Evolutionary conservation across 1,284 basidiomycete species (phyloP).

Genomic region (Rhodofomes roseus): DNA sequence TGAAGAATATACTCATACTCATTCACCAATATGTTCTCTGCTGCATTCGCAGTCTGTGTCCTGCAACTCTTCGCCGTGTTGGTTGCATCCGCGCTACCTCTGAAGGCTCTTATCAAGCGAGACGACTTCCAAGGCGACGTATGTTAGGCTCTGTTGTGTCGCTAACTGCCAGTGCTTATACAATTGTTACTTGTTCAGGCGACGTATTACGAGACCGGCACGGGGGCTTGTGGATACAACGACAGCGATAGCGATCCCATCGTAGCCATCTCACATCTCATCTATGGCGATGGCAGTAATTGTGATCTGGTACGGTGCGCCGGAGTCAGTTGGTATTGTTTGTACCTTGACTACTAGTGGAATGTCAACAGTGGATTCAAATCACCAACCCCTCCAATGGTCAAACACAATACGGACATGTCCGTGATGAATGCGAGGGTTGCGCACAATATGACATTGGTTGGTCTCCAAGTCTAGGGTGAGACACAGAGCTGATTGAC

Average conservation of each 20-base stretch:
- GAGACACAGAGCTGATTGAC: slow-evolving; percentile 9
- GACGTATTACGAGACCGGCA: slow-evolving; percentile 20
- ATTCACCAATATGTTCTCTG: not conserved
- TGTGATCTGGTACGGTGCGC: slow-evolving; percentile 13
- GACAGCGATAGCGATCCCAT: slow-evolving; percentile 32
- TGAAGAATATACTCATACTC: not conserved
- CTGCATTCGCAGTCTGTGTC: not conserved
- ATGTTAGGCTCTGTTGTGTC: not conserved
- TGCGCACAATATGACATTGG: slow-evolving; percentile 17
- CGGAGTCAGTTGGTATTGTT: too few species aligned
- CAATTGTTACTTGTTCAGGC: too few species aligned
- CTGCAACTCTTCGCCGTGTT: not conserved
- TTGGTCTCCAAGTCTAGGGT: not conserved
- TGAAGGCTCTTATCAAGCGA: not conserved
- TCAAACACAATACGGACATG: slow-evolving; percentile 12
- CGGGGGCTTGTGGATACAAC: slow-evolving; percentile 30
- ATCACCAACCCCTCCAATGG: slow-evolving; percentile 16
- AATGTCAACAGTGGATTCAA: slow-evolving; percentile 15
- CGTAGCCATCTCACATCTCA: slow-evolving; percentile 26
- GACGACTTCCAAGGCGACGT: not conserved
- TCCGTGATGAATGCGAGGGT: slow-evolving; percentile 15
- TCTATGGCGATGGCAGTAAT: slow-evolving; percentile 14
- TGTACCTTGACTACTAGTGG: too few species aligned
- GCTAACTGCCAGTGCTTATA: too few species aligned
- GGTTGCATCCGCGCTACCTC: not conserved